Base-by-base conservation (phyloP, 2,329 filamentous ascomycete genomes). In the Fusarium lyarnte region DNA sequence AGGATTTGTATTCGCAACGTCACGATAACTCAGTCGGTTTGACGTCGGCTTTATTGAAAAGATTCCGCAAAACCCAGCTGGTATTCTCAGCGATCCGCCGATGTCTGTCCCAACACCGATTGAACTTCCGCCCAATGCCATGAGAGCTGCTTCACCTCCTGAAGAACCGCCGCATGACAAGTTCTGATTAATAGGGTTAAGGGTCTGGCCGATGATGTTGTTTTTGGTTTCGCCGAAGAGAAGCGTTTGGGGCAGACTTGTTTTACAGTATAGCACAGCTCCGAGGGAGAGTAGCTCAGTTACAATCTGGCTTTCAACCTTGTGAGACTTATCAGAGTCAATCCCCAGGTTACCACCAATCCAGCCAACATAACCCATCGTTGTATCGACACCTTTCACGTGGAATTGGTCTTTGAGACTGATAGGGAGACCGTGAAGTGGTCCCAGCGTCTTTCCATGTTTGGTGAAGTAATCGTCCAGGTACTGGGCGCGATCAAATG, bases 331-430 rank as follows among this genome's bases (percentile, higher is more conserved):
- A 0, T 43, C 35, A 11, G 51, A 29, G 1, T 65, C 38, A 0
- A 74, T 35, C 1, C 73, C 73, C 0, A 74, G n/a, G 17, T 75
- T 74, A 1, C 57, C 47, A 0, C 36, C 57, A 11, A 73, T 80
- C 74, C 79, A 81, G 0, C 75, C 79, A 1, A 81, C 73, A 6
- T 82, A 80, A 0, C 81, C 83, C 79, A 84, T 84, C 0, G 81
- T 80, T 1, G 83, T 88, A 61, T 88, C 74, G 4, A 85, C 76
- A 2, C 86, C 89, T 61, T 86, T 85, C 43, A 92, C 83, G 33
- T 90, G 86, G 76, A 91, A 91, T 21, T 88, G 87, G 63, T 91
- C 89, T 77, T 91, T 91, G 8, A 78, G 60, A 12, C 73, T 77
- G 11, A 78, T 25, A 0, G 75, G 76, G 0, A 78, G 45, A 1